Percentiles rank a stretch among this genome's conserved stretches.
These are phyloP conservation scores for Saksenaea vasiformis DNA, from an alignment of 371 early-diverging fungal genomes.

Conservation along the genomic window DNA sequence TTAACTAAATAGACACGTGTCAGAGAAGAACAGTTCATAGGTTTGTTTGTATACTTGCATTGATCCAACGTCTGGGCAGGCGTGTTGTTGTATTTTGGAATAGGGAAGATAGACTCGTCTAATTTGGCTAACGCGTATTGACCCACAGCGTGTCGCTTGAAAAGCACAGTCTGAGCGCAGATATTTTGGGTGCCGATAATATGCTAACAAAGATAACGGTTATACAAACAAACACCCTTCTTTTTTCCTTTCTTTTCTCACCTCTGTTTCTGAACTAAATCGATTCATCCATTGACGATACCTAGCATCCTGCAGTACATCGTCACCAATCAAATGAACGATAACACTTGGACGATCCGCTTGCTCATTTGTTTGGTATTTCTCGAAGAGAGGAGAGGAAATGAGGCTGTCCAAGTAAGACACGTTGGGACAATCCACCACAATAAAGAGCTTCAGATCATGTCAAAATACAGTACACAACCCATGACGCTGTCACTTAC, in stretches of 20 bases:
- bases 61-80: slow-evolving; percentile 25
- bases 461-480: neutral
- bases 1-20: neutral
- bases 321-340: slow-evolving; percentile 71
- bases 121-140: slow-evolving; percentile 63
- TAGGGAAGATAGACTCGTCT: slow-evolving; percentile 62
- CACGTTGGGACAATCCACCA: slow-evolving; percentile 83
- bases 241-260: slow-evolving; percentile 16
- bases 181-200: slow-evolving; percentile 61
- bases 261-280: slow-evolving; percentile 70
- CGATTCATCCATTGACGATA: slow-evolving; percentile 77
- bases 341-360: slow-evolving; percentile 36
- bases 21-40: no score
- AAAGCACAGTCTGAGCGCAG: slow-evolving; percentile 63
- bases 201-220: slow-evolving; percentile 60
- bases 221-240: neutral
- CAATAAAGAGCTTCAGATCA: slow-evolving; percentile 60
- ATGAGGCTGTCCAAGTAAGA: slow-evolving; percentile 66
- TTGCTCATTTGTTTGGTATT: slow-evolving; percentile 31
- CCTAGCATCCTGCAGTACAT: slow-evolving; percentile 64
- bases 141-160: slow-evolving; percentile 53
- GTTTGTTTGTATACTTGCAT: slow-evolving; percentile 10
- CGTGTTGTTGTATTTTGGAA: slow-evolving; percentile 60
- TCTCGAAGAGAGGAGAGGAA: slow-evolving; percentile 46
- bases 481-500: slow-evolving; percentile 12